Evolutionary conservation across 148 eudicot genomes (phyloP).

Genomic region (Rheum nobile): DNA sequence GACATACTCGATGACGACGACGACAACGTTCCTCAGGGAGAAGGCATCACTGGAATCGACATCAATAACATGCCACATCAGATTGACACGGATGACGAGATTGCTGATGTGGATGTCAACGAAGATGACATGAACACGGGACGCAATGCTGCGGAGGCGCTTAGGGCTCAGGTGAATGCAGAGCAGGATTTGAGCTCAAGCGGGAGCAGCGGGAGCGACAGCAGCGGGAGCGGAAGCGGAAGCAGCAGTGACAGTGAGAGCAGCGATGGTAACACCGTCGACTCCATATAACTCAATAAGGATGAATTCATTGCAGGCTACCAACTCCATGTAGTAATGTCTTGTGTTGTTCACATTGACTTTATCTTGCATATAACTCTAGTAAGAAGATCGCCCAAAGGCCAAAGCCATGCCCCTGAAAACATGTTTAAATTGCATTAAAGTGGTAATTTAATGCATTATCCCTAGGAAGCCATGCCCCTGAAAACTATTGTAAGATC

Average conservation of each 20-base stretch:
- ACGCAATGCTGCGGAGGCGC: constrained; percentile 77
- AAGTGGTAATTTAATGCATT: too few relatives aligned
- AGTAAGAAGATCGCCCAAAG: too few relatives aligned
- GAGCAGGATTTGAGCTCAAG: constrained; percentile 63
- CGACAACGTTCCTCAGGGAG: constrained; percentile 14
- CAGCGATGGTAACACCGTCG: constrained; percentile 53
- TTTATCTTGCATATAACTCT: too few relatives aligned
- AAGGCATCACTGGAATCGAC: constrained; percentile 10
- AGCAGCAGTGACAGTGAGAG: constrained; percentile 26
- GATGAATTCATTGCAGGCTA: too few relatives aligned
- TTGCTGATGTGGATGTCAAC: constrained; percentile 69
- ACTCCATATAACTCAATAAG: constrained; percentile 28
- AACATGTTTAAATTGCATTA: too few relatives aligned
- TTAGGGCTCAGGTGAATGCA: constrained; percentile 68
- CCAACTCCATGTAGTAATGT: too few relatives aligned
- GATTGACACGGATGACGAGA: constrained; percentile 64
- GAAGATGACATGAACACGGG: constrained; percentile 52
- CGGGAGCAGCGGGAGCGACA: constrained; percentile 62
- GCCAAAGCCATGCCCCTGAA: too few relatives aligned
- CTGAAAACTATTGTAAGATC: constrained; percentile 4
- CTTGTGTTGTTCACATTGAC: too few relatives aligned
- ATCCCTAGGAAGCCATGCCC: too few relatives aligned
- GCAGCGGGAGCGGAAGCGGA: constrained; percentile 46
- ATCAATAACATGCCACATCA: constrained; percentile 73
- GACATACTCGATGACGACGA: constrained; percentile 67